Conservation (phyloP, 1,284 basidiomycete species). For the Acaromyces ingoldii region DNA sequence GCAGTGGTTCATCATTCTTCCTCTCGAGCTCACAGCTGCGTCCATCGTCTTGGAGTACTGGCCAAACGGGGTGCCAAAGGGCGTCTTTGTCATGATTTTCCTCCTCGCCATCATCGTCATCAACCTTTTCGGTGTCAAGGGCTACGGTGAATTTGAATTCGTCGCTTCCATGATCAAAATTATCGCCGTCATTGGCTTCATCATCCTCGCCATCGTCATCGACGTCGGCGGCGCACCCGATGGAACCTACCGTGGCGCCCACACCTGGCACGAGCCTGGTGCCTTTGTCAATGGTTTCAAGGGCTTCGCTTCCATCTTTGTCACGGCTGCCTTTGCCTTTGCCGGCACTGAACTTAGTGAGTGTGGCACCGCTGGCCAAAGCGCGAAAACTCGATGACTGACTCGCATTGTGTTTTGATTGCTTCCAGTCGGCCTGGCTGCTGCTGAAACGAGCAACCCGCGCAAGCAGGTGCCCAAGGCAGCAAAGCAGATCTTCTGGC, state of each 20-base stretch:
- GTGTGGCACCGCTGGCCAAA: too few species aligned
- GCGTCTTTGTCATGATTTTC: constrained; percentile 42
- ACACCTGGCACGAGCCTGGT: constrained; percentile 41
- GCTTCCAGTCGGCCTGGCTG: constrained; percentile 64
- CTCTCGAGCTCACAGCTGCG: constrained; percentile 43
- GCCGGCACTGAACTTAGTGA: constrained; percentile 54
- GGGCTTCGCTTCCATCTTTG: constrained; percentile 45
- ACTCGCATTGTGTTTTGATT: too few species aligned
- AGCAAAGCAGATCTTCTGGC: constrained; percentile 55
- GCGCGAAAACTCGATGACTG: too few species aligned
- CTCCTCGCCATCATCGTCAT: constrained; percentile 33
- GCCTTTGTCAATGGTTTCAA: constrained; percentile 49
- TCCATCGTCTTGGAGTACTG: constrained; percentile 44
- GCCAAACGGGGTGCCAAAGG: constrained; percentile 26
- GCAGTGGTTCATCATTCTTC: constrained; percentile 44
- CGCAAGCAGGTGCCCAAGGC: constrained; percentile 55
- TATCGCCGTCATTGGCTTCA: constrained; percentile 44
- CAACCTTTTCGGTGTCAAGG: constrained; percentile 47
- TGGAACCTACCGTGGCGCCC: constrained; percentile 32
- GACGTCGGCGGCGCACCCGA: constrained; percentile 40
- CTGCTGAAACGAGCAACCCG: constrained; percentile 60
- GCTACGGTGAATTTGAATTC: constrained; percentile 49
- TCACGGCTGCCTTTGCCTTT: constrained; percentile 46
- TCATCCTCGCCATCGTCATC: constrained; percentile 46
- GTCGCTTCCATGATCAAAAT: constrained; percentile 42